Conservation (phyloP, 495 filamentous ascomycete genomes). For the Xylona heveae region DNA sequence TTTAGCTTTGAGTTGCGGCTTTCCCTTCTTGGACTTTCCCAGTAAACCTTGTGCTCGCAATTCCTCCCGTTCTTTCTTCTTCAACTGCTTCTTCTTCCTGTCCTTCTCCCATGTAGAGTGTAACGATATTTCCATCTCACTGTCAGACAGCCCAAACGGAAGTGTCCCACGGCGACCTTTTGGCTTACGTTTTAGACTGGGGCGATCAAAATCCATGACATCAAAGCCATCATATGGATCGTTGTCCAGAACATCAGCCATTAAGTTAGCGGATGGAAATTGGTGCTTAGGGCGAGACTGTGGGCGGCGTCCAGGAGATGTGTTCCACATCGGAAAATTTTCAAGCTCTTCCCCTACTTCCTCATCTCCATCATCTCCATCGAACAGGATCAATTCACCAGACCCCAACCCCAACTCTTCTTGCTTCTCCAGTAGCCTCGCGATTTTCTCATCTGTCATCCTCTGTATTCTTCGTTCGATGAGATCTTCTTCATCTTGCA, state of each 20-base stretch:
- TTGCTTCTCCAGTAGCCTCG: conserved; percentile 38
- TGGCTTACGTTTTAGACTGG: conserved; percentile 24
- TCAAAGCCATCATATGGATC: conserved; percentile 58
- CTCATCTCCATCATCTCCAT: conserved; percentile 12
- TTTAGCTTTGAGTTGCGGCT: conserved; percentile 42
- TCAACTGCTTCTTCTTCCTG: conserved; percentile 55
- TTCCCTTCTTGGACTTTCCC: conserved; percentile 27
- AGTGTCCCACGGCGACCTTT: conserved; percentile 28
- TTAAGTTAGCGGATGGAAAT: conserved; percentile 37
- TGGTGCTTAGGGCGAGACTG: no score
- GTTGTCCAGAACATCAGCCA: conserved; percentile 40
- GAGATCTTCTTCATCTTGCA: conserved; percentile 16
- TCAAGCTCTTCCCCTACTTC: conserved; percentile 10
- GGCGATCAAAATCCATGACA: conserved; percentile 62
- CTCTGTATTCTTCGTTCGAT: conserved; percentile 10
- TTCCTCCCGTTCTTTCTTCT: conserved; percentile 59
- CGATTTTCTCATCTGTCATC: conserved; percentile 35
- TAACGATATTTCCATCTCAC: conserved; percentile 45
- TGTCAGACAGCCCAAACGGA: conserved; percentile 44
- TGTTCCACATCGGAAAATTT: no score
- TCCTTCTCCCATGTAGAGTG: conserved; percentile 50
- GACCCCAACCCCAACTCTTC: conserved; percentile 40
- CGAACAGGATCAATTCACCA: conserved; percentile 34
- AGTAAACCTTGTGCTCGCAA: conserved; percentile 61
- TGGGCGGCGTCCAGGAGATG: no score